A percentile compares a stretch with the other conserved stretches of the same genome.
Evolutionary conservation across 495 filamentous ascomycete species (phyloP).

Genomic region (Hypoxylon rickii): DNA sequence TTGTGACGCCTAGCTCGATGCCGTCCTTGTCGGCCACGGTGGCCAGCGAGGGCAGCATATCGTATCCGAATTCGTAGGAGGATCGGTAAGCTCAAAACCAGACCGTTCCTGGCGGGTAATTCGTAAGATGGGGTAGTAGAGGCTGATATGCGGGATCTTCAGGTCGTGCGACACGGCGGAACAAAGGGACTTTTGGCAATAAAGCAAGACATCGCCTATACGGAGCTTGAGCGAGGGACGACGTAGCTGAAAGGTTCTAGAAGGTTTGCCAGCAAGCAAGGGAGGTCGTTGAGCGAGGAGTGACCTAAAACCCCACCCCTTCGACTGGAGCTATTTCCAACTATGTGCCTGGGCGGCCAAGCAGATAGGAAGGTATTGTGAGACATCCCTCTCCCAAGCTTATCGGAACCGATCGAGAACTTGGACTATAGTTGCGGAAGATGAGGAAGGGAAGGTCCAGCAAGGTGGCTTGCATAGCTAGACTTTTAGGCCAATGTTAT

Average conservation of each 20-base stretch:
- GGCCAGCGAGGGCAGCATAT: background rate
- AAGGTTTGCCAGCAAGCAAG: no score
- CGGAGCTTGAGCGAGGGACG: background rate
- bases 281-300: no score
- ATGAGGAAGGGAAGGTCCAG: background rate
- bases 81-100: background rate
- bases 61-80: background rate
- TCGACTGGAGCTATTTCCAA: no score
- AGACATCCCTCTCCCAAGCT: no score
- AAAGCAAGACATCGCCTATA: background rate
- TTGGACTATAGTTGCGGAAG: background rate
- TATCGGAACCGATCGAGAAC: background rate
- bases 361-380: no score
- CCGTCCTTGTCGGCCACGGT: constrained; percentile 3
- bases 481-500: background rate
- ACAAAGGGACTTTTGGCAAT: background rate
- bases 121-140: background rate
- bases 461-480: background rate
- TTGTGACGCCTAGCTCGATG: constrained; percentile 6
- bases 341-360: no score
- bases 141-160: background rate
- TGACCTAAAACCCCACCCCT: background rate
- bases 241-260: constrained; percentile 8
- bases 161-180: background rate
- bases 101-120: background rate